Conservation (phyloP, 768 basidiomycete genomes). For the Asterophora lycoperdoides region DNA sequence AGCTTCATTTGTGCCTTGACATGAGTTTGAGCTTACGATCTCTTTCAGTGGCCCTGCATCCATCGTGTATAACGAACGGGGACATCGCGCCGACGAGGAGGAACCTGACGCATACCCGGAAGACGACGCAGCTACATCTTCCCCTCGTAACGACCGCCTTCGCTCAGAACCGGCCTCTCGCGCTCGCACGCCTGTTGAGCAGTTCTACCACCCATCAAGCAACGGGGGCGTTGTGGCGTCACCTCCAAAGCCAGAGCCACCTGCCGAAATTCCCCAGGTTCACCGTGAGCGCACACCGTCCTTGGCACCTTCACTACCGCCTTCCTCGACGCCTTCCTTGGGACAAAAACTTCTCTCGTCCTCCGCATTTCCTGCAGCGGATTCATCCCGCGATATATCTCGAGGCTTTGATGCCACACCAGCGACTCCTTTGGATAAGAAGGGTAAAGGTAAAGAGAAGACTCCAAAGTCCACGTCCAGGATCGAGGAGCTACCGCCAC, state of each 20-base stretch:
- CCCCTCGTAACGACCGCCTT: slow-evolving; percentile 36
- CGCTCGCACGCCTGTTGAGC: slow-evolving; percentile 41
- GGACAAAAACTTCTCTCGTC: slow-evolving; percentile 12
- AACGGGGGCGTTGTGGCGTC: slow-evolving; percentile 20
- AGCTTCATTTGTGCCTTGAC: background rate
- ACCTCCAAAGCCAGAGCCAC: slow-evolving; percentile 5
- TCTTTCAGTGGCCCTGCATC: slow-evolving; percentile 66
- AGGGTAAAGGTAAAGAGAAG: slow-evolving; percentile 26
- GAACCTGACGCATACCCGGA: slow-evolving; percentile 63
- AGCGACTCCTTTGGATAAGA: slow-evolving; percentile 10
- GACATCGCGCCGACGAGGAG: slow-evolving; percentile 69
- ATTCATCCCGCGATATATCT: slow-evolving; percentile 16
- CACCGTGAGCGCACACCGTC: slow-evolving; percentile 11
- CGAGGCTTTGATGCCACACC: slow-evolving; percentile 14
- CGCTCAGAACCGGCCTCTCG: slow-evolving; percentile 49
- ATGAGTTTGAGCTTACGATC: background rate
- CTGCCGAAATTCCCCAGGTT: slow-evolving; percentile 8
- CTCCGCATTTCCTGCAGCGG: slow-evolving; percentile 10
- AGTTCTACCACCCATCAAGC: slow-evolving; percentile 16
- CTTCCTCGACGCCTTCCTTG: slow-evolving; percentile 13
- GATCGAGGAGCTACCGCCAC: slow-evolving; percentile 9
- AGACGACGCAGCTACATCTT: slow-evolving; percentile 44
- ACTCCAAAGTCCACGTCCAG: slow-evolving; percentile 17
- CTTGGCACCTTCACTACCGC: background rate
- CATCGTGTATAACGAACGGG: slow-evolving; percentile 79